Base-by-base conservation (phyloP, 1,284 basidiomycete genomes). In the Cystobasidiaceae sp. region DNA sequence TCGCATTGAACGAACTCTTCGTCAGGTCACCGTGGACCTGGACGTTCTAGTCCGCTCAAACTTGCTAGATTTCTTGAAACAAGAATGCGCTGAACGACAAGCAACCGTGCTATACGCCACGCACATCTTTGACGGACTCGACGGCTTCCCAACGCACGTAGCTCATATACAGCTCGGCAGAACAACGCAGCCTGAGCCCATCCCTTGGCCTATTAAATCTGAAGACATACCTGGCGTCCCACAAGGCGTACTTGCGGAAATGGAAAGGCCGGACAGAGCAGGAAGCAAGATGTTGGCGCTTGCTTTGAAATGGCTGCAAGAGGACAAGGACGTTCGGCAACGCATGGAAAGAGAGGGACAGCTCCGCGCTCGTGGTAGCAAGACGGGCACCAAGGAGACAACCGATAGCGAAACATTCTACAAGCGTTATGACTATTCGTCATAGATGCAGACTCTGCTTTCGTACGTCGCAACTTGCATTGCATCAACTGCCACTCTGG, bases 31-130 rank as follows among this genome's bases (percentile, higher is more conserved):
- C 0, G 96, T 98, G 33, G 96, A 99, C 76, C 81, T 99, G n/a
- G 96, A 99, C 73, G 93, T 97, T 5, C 84, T 97, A 41, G 96
- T 99, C 45, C 86, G 96, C 50, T 85, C 90, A 56, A 90, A 96
- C 69, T 80, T 99, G 23, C 83, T 99, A 70, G 83, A 81, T 19
- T 98, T 97, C 78, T 82, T 99, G 45, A 86, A 86, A 69, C 78
- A 83, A 21, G 96, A 99, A 74, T 90, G 90, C 68, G 83, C 88
- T 69, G 77, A 79, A 13, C 83, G 96, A 23, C 84, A 85, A 0
- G 90, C 93, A 3, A 97, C 94, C 4, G 89, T 98, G 66, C 79
- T 98, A 56, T 98, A 96, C 79, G 91, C 92, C 6, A 96, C 93
- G 0, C 93, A 97, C 77, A 96, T 97, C 73, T 94, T 93, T 72